Conservation (phyloP, 2,329 filamentous ascomycete species). For the Sporothrix sp. region DNA sequence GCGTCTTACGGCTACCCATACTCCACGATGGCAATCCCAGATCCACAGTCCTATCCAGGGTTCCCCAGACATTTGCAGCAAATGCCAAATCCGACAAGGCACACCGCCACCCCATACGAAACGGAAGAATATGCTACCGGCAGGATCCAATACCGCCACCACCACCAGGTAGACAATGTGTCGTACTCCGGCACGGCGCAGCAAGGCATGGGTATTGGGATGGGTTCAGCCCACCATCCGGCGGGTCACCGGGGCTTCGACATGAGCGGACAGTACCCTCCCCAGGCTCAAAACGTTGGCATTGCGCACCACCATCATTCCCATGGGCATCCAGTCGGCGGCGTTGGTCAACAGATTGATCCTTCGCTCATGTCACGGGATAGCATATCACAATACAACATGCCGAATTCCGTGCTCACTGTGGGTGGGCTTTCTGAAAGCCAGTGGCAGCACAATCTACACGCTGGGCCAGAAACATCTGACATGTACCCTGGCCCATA, state of each 20-base stretch:
- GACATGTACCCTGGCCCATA: conserved; percentile 19
- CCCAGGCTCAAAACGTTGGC: not conserved
- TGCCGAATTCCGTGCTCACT: conserved; percentile 18
- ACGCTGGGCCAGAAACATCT: conserved; percentile 1
- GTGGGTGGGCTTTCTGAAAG: not conserved
- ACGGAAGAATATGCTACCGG: conserved; percentile 21
- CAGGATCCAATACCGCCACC: conserved; percentile 28
- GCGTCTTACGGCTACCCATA: conserved; percentile 9
- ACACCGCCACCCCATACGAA: conserved; percentile 30
- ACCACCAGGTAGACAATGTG: conserved; percentile 9
- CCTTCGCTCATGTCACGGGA: conserved; percentile 21
- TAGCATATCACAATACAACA: conserved; percentile 14
- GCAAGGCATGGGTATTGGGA: not conserved
- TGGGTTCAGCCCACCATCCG: conserved; percentile 1
- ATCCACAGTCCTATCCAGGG: conserved; percentile 6
- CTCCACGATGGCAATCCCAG: conserved; percentile 13
- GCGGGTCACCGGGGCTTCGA: not conserved
- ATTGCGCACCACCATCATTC: not conserved
- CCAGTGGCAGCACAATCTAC: conserved; percentile 13
- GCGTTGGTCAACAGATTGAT: conserved; percentile 23
- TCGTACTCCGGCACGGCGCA: not conserved
- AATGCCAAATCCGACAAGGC: conserved; percentile 28
- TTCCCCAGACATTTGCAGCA: conserved; percentile 25
- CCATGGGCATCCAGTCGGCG: not conserved
- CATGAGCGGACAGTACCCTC: not conserved